These are phyloP conservation scores for Leccinellum luteum DNA, from an alignment of 768 basidiomycete species.

Conservation along the genomic window DNA sequence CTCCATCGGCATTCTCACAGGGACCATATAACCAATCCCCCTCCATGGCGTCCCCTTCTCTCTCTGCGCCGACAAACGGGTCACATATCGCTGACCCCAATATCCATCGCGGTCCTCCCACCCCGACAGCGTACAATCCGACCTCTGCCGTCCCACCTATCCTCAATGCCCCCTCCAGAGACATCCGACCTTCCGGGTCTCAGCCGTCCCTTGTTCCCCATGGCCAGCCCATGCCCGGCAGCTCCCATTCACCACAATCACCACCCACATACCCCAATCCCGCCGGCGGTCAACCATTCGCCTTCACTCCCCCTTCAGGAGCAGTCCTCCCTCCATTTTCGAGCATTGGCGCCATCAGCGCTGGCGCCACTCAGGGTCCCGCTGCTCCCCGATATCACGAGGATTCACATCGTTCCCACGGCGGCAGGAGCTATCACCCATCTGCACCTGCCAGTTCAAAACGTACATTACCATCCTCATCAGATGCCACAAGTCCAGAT, in stretches of 20 bases:
- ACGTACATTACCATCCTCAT: conserved; percentile 57
- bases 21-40: conserved; percentile 63
- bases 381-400: conserved; percentile 59
- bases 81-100: conserved; percentile 23
- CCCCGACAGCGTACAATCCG: conserved; percentile 31
- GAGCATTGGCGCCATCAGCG: conserved; percentile 57
- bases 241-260: conserved; percentile 44
- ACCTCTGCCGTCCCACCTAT: conserved; percentile 28
- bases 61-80: conserved; percentile 40
- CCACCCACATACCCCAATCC: conserved; percentile 44
- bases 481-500: conserved; percentile 72
- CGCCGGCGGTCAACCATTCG: conserved; percentile 25
- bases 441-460: conserved; percentile 45
- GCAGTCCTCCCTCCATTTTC: conserved; percentile 72
- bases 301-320: conserved; percentile 41
- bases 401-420: conserved; percentile 30
- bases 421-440: conserved; percentile 31
- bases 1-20: conserved; percentile 55
- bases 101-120: conserved; percentile 27
- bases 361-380: conserved; percentile 42
- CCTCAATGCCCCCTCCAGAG: conserved; percentile 27
- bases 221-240: conserved; percentile 35
- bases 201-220: conserved; percentile 30
- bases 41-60: conserved; percentile 50
- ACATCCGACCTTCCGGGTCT: conserved; percentile 36